phyloP scores from a whole-genome alignment of 306 rosid species.

The Trifolium pratense region DNA sequence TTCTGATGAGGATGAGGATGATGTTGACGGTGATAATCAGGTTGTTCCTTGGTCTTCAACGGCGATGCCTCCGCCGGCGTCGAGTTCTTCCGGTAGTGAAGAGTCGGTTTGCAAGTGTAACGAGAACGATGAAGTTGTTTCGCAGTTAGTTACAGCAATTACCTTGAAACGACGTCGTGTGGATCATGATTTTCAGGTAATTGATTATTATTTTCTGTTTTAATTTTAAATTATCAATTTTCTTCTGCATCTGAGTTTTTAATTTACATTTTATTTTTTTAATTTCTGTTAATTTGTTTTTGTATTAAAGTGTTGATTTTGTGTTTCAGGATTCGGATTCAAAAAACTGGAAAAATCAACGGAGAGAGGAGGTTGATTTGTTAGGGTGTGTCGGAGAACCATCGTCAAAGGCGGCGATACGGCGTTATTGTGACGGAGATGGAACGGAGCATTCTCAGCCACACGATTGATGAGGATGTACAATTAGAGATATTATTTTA shows the following conservation, averaged over 20 bases:
- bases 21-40: slow-evolving; percentile 64
- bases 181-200: slow-evolving; percentile 53
- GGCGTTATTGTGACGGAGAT: slow-evolving; percentile 33
- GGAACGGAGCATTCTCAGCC: slow-evolving; percentile 39
- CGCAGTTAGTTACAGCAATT: slow-evolving; percentile 14
- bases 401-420: slow-evolving; percentile 25
- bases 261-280: neutral
- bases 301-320: neutral
- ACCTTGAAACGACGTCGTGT: slow-evolving; percentile 63
- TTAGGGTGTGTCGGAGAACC: slow-evolving; percentile 38
- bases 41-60: slow-evolving; percentile 61
- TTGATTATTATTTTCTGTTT: neutral
- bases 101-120: slow-evolving; percentile 47
- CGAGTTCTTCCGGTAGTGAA: slow-evolving; percentile 64
- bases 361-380: slow-evolving; percentile 31
- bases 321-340: slow-evolving; percentile 34
- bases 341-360: slow-evolving; percentile 12
- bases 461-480: slow-evolving; percentile 33
- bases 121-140: slow-evolving; percentile 38
- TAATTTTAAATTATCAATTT: neutral
- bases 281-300: neutral
- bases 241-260: neutral
- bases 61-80: slow-evolving; percentile 62
- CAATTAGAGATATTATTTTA: slow-evolving; percentile 33
- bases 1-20: slow-evolving; percentile 13